Evolutionary conservation across 148 eudicot genomes (phyloP), one percentile per base, ranked within the genome.

Genomic region (Beta vulgaris): DNA sequence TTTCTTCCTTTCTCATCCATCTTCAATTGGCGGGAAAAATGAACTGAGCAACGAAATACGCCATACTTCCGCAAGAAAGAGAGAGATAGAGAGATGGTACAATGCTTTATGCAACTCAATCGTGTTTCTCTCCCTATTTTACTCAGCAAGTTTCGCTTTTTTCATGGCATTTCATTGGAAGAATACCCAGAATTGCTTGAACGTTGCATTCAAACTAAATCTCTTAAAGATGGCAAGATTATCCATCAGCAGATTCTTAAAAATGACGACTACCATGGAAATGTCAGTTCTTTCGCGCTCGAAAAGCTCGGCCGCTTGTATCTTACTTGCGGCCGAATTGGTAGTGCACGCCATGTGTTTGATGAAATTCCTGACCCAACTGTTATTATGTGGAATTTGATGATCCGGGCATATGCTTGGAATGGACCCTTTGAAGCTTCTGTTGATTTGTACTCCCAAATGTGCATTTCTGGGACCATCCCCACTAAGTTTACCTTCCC

Each of bases 361-460:
- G 78, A 87, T 53, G 63, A 83, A 78, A 90, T 94, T 74, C 87
- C 93, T 1, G 51, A 68, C 58, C 84, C 88, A 53, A 86, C 86
- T 72, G 84, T 87, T 25, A 73, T 84, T 43, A 26, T 92, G 26
- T 90, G 97, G 91, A 90, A 94, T 81, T 82, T 86, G 73, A 74
- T 94, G 88, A 94, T 94, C 55, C 84, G 96, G 57, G 97, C 88
- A 39, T 90, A 90, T 79, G 96, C 98, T 29, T 92, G 97, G 97
- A 86, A 84, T 49, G 96, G 98, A 69, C 97, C 96, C 57, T 84
- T 79, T 78, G 79, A 78, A 1, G 71, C 59, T 35, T 88, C 98
- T 21, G 51, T 92, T 66, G 84, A 84, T 25, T 83, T 92, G 84
- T 94, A 94, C 72, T 31, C 78, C 3, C 70, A 77, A 42, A 94